phyloP scores from a whole-genome alignment of 305 asterid species.

The Fraxinus dipetala region DNA sequence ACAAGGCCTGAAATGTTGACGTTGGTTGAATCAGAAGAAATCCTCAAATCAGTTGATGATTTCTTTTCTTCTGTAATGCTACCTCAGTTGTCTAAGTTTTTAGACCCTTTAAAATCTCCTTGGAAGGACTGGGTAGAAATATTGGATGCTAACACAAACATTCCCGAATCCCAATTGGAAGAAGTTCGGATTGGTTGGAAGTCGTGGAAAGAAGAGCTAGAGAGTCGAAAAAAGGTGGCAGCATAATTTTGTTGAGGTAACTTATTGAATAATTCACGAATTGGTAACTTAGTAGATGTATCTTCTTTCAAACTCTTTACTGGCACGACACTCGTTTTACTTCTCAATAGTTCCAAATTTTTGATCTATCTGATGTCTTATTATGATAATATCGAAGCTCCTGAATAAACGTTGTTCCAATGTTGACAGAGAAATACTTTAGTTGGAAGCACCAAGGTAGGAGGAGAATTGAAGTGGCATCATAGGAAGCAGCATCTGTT shows the following conservation, averaged over 20 bases:
- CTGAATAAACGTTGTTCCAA: not conserved
- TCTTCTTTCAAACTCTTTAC: not conserved
- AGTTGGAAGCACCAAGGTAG: not conserved
- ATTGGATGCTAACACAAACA: conserved; percentile 65
- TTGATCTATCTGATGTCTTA: not conserved
- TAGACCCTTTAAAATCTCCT: conserved; percentile 62
- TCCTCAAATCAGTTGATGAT: conserved; percentile 53
- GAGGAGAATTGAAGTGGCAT: not conserved
- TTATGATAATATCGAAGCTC: not conserved
- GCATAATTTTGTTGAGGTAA: conserved; percentile 32
- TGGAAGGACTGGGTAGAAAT: conserved; percentile 77
- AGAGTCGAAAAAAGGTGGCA: conserved; percentile 31
- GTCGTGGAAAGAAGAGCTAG: conserved; percentile 50
- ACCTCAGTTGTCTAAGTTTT: conserved; percentile 56
- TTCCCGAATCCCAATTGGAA: conserved; percentile 65
- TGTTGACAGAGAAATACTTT: not conserved
- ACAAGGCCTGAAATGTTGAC: conserved; percentile 82
- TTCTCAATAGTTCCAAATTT: not conserved
- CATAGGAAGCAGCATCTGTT: not conserved
- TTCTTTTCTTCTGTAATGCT: conserved; percentile 64
- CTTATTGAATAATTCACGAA: not conserved
- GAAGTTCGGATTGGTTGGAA: conserved; percentile 69
- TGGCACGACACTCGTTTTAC: not conserved
- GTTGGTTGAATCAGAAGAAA: conserved; percentile 73
- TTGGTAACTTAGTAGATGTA: not conserved